phyloP scores from a whole-genome alignment of 164 flowering plant species.

The Aristolochia fimbriata region DNA sequence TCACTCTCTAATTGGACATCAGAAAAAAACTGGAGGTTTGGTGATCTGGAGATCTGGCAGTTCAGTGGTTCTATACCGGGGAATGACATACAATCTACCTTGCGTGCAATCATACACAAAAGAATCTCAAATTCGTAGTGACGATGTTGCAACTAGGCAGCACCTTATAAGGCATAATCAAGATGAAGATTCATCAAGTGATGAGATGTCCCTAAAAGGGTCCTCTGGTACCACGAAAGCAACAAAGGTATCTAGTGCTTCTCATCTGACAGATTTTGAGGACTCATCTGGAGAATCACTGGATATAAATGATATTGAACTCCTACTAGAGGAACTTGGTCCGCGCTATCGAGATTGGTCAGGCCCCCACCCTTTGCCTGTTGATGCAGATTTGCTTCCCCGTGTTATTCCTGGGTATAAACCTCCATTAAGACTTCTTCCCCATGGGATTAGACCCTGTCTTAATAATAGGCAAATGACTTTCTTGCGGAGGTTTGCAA shows the following conservation, averaged over 20 bases:
- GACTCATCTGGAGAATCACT: constrained; percentile 31
- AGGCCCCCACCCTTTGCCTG: constrained; percentile 71
- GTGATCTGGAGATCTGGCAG: constrained; percentile 93
- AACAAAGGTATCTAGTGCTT: constrained; percentile 12
- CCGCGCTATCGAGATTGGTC: constrained; percentile 82
- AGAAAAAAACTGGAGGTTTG: constrained; percentile 88
- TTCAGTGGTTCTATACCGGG: constrained; percentile 73
- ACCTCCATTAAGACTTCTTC: constrained; percentile 73
- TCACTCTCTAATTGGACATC: constrained; percentile 5
- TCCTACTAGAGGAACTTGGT: constrained; percentile 66
- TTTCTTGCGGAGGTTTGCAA: constrained; percentile 59
- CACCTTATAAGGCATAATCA: background rate
- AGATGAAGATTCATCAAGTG: too few species aligned
- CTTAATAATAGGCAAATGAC: constrained; percentile 57
- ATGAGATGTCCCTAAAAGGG: constrained; percentile 7
- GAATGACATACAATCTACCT: constrained; percentile 63
- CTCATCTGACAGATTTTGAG: constrained; percentile 18
- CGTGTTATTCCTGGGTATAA: constrained; percentile 48
- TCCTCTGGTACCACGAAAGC: constrained; percentile 8
- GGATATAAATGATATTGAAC: constrained; percentile 42
- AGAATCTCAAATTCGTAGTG: constrained; percentile 14
- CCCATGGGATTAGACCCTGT: constrained; percentile 42
- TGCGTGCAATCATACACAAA: constrained; percentile 52
- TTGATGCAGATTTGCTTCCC: constrained; percentile 92
- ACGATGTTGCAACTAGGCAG: constrained; percentile 1